Base-by-base conservation (phyloP, 1,139 yeast genomes). In the Geotrichum aggregatum region DNA sequence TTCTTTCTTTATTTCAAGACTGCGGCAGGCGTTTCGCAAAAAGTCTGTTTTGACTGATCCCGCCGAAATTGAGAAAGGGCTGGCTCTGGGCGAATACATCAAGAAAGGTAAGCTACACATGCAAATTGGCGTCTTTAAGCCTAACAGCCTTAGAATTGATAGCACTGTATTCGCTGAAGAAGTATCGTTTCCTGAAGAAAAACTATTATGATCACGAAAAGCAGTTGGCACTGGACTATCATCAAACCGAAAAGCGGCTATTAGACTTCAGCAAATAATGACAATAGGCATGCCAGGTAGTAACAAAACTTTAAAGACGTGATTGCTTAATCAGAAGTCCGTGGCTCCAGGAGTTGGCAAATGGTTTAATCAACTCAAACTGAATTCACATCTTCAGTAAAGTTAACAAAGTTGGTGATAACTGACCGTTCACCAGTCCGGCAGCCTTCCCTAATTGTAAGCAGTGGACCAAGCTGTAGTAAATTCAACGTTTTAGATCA, bases 71-170 rank as follows among this genome's bases (percentile, higher is more conserved):
- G 64, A 63, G 44, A 57, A 60, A 34, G 67, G 68, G 1, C 57
- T 70, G 14, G 63, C 59, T 10, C 60, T 61, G 33, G 73, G 73
- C n/a, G 73, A 69, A 52, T 68, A 65, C 54, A 65, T 70, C 52
- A 70, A 70, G 54, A 61, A 63, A 34, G 56, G 56, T 54, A 30
- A 16, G 22, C 3, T 2, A 28, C 11, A 31, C 36, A 18, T 22
- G 2, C 16, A 21, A 14, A 33, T 8, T 3, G 22, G 3, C 14
- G 21, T 8, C 8, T 16, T 30, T 40, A 16, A 13, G 16, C n/a
- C 28, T 24, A 24, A 24, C 28, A 8, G 28, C 8, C 28, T 24
- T 35, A 54, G 73, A 70, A 49, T 57, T 70, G 44, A 58, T 60
- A 19, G 72, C 73, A 0, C 49, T 70, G 24, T 67, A 70, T 51